These are phyloP conservation scores for Lepiota venenata DNA, from an alignment of 768 basidiomycete genomes.

Conservation along the genomic window DNA sequence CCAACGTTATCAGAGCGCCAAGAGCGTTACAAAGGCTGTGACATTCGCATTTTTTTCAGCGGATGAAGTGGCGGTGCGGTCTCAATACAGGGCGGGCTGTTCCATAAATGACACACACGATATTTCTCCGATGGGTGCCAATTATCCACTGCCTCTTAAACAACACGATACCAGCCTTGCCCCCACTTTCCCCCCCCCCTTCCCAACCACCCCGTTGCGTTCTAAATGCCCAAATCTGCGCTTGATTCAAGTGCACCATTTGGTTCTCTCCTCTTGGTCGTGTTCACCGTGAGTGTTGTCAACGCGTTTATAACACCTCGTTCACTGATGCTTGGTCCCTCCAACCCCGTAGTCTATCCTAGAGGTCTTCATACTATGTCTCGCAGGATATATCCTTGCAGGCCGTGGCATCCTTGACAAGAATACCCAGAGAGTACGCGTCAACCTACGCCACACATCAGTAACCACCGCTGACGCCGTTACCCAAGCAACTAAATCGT, in stretches of 20 bases:
- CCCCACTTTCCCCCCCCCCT: neutral
- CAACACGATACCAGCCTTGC: neutral
- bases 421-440: constrained; percentile 76
- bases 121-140: neutral
- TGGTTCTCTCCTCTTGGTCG: constrained; percentile 45
- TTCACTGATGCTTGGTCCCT: neutral
- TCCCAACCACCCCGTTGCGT: neutral
- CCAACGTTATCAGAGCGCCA: neutral
- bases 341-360: constrained; percentile 64
- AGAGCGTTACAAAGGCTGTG: constrained; percentile 2
- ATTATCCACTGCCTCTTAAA: neutral
- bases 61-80: neutral
- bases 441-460: neutral
- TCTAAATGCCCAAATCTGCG: neutral
- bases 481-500: constrained; percentile 65
- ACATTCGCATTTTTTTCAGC: neutral
- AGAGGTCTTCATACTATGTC: constrained; percentile 83
- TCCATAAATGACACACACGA: neutral
- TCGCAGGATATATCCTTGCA: constrained; percentile 83
- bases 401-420: constrained; percentile 81
- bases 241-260: constrained; percentile 11
- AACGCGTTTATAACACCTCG: constrained; percentile 2
- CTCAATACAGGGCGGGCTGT: neutral
- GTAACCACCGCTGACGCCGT: constrained; percentile 3
- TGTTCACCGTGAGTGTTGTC: constrained; percentile 44